A percentile compares a stretch with the other conserved stretches of the same genome.
Evolutionary conservation across 108 stramenopile species (phyloP).

Genomic region (Nitzschia palea): DNA sequence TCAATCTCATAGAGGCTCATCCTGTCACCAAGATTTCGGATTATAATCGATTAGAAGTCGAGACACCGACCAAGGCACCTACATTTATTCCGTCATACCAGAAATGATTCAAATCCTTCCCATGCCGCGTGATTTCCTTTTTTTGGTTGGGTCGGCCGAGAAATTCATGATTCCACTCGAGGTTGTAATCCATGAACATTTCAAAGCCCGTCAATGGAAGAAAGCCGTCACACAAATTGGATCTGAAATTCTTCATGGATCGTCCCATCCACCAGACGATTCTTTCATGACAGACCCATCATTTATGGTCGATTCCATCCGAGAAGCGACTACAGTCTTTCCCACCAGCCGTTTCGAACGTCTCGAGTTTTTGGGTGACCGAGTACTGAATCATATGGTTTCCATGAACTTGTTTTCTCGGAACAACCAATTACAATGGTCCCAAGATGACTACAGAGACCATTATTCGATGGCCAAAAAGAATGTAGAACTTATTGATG

Average conservation of each 20-base stretch:
- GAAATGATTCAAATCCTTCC: constrained; percentile 45
- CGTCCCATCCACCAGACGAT: neutral
- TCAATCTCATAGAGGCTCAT: neutral
- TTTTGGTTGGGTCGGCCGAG: constrained; percentile 28
- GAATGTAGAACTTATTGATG: constrained; percentile 32
- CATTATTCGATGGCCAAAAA: constrained; percentile 10
- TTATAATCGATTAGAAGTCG: neutral
- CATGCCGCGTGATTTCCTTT: constrained; percentile 55
- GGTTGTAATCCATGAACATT: neutral
- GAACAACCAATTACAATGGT: constrained; percentile 18
- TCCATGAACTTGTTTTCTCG: constrained; percentile 45
- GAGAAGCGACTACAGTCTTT: constrained; percentile 29
- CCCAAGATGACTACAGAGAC: neutral
- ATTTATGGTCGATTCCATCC: neutral
- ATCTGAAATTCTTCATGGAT: neutral
- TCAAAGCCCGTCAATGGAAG: neutral
- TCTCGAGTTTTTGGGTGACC: constrained; percentile 64
- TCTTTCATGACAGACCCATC: neutral
- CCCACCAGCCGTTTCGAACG: constrained; percentile 41
- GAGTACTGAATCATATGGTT: constrained; percentile 46
- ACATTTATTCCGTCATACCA: constrained; percentile 35
- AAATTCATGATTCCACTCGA: constrained; percentile 41
- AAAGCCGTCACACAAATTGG: neutral
- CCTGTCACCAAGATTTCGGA: neutral
- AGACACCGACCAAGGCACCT: neutral